Percentiles rank a stretch among this genome's conserved stretches.
phyloP scores from a whole-genome alignment of 495 filamentous ascomycete species.

The Bombardia bombarda region DNA sequence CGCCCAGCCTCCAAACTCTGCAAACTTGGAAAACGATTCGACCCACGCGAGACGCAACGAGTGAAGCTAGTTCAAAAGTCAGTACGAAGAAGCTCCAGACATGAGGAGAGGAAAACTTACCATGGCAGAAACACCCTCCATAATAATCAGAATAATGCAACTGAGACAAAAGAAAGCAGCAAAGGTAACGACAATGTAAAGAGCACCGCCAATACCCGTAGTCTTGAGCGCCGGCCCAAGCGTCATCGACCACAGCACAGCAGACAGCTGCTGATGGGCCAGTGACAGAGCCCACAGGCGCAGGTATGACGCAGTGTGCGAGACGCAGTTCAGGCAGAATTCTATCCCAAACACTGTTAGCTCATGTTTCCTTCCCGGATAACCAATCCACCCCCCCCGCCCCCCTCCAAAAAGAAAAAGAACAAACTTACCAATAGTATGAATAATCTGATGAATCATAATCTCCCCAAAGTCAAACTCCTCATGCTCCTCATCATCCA shows the following conservation, averaged over 20 bases:
- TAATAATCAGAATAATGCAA: slow-evolving; percentile 59
- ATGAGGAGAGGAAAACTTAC: slow-evolving; percentile 20
- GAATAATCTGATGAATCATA: slow-evolving; percentile 99
- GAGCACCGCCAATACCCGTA: slow-evolving; percentile 58
- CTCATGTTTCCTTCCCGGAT: no score
- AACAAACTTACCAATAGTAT: slow-evolving; percentile 74
- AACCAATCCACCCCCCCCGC: no score
- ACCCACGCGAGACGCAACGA: slow-evolving; percentile 96
- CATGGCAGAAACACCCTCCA: slow-evolving; percentile 45
- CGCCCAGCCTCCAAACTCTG: slow-evolving; percentile 86
- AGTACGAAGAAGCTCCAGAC: neutral
- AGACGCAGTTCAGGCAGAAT: slow-evolving; percentile 98
- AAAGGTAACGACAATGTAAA: slow-evolving; percentile 74
- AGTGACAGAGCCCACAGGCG: slow-evolving; percentile 97
- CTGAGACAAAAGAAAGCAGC: slow-evolving; percentile 83
- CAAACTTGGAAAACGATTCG: slow-evolving; percentile 99
- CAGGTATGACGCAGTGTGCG: slow-evolving; percentile 96
- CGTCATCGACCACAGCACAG: slow-evolving; percentile 96
- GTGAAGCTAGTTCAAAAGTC: slow-evolving; percentile 49
- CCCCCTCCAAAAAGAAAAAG: slow-evolving; percentile 5
- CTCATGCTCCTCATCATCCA: slow-evolving; percentile 68
- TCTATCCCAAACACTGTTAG: slow-evolving; percentile 41
- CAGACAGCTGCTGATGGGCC: slow-evolving; percentile 93
- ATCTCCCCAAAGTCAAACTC: slow-evolving; percentile 94
- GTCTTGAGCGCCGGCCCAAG: slow-evolving; percentile 63